Evolutionary conservation across 768 basidiomycete genomes (phyloP).

Genomic region (Paxillus ammoniavirescens): DNA sequence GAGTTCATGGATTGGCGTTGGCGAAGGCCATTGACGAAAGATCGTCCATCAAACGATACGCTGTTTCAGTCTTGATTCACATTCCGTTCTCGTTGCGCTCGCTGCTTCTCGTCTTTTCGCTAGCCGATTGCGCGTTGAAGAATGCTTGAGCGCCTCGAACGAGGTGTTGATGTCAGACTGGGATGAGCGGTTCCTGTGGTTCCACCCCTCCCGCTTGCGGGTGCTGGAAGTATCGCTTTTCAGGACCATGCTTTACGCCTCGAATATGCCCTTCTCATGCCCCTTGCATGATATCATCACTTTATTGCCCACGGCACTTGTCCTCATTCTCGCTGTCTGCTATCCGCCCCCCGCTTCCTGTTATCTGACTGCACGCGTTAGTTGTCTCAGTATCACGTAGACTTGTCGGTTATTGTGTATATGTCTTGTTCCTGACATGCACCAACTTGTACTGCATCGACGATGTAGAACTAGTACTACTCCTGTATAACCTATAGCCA

Average conservation of each 20-base stretch:
- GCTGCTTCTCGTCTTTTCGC: constrained; percentile 33
- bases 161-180: constrained; percentile 10
- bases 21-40: constrained; percentile 23
- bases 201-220: constrained; percentile 27
- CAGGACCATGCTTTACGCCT: constrained; percentile 18
- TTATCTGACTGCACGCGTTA: constrained; percentile 21
- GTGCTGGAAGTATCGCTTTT: constrained; percentile 12
- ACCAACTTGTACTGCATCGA: constrained; percentile 29
- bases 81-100: constrained; percentile 17
- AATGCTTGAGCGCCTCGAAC: constrained; percentile 24
- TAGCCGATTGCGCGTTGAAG: constrained; percentile 33
- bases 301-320: constrained; percentile 9
- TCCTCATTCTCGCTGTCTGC: constrained; percentile 18
- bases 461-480: constrained; percentile 32
- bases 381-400: constrained; percentile 29
- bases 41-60: constrained; percentile 15
- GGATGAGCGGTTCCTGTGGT: constrained; percentile 9
- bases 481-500: constrained; percentile 25
- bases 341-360: constrained; percentile 19
- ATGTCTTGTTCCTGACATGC: constrained; percentile 27
- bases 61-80: background rate
- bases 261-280: constrained; percentile 26
- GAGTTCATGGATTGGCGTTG: constrained; percentile 27
- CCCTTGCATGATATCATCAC: constrained; percentile 26
- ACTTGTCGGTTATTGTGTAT: constrained; percentile 13